Conservation (phyloP, 2,329 filamentous ascomycete genomes). For the Verticillium longisporum region DNA sequence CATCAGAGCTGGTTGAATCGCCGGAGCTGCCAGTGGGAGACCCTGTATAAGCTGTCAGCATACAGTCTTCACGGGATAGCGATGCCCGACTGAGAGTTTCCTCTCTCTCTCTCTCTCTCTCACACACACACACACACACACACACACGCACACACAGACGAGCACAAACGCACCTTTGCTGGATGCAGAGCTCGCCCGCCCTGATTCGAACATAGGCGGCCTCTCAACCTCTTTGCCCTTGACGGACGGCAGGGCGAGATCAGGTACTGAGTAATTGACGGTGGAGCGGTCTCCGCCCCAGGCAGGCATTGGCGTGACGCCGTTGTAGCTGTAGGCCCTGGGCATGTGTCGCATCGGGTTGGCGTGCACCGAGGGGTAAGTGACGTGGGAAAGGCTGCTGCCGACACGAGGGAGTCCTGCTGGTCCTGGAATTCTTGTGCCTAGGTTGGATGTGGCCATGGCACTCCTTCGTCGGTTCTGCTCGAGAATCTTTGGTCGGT, state of each 20-base stretch:
- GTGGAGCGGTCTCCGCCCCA: conserved; percentile 21
- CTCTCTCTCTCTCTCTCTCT: background rate
- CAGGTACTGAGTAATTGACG: conserved; percentile 19
- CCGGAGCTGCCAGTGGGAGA: conserved; percentile 27
- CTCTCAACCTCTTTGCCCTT: conserved; percentile 38
- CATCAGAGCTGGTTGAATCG: conserved; percentile 31
- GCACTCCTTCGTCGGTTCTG: conserved; percentile 43
- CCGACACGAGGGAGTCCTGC: conserved; percentile 31
- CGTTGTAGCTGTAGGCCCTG: conserved; percentile 35
- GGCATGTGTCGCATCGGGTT: conserved; percentile 31
- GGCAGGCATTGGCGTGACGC: conserved; percentile 20
- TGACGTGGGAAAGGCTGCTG: conserved; percentile 39
- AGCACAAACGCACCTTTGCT: conserved; percentile 23
- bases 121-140: too few species aligned
- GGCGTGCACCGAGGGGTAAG: conserved; percentile 34
- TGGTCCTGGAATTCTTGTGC: conserved; percentile 26
- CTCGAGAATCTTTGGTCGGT: conserved; percentile 40
- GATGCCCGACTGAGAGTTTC: background rate
- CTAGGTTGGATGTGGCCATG: conserved; percentile 32
- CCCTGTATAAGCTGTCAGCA: background rate
- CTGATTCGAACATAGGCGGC: conserved; percentile 20
- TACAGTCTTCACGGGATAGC: background rate
- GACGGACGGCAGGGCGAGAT: conserved; percentile 18
- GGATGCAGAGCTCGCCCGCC: conserved; percentile 26
- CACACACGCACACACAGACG: too few species aligned